Evolutionary conservation across 805 yeast species (phyloP).

Genomic region (Candida tallmaniae): DNA sequence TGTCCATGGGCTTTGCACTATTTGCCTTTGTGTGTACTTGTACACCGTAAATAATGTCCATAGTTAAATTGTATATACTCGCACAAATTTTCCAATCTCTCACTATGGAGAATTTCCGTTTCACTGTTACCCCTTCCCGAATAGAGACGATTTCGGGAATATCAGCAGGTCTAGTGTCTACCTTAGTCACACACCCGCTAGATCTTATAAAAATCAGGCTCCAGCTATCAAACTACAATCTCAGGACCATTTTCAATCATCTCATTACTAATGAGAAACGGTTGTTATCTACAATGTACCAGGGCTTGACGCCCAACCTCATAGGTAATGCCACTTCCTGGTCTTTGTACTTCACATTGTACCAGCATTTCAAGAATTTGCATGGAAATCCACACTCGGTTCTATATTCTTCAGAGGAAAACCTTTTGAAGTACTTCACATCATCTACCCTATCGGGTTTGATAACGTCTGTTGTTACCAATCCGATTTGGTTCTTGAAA

Average conservation of each 20-base stretch:
- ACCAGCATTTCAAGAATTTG: constrained; percentile 51
- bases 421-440: constrained; percentile 26
- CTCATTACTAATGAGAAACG: constrained; percentile 1
- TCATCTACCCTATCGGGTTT: constrained; percentile 59
- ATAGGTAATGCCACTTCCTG: constrained; percentile 84
- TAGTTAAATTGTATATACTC: constrained; percentile 1
- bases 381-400: background rate
- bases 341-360: constrained; percentile 81
- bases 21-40: too few relatives aligned
- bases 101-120: too few relatives aligned
- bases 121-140: too few relatives aligned
- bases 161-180: constrained; percentile 75
- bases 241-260: constrained; percentile 4
- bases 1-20: background rate
- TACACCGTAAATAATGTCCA: background rate
- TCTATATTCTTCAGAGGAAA: constrained; percentile 4
- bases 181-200: constrained; percentile 81
- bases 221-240: constrained; percentile 46
- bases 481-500: constrained; percentile 94
- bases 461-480: constrained; percentile 70
- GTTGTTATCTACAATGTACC: constrained; percentile 32
- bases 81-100: too few relatives aligned
- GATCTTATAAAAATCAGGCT: constrained; percentile 81
- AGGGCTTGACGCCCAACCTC: constrained; percentile 78
- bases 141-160: constrained; percentile 67